phyloP scores from a whole-genome alignment of 176 grass and related monocot genomes.

The Chrysopogon serrulatus region DNA sequence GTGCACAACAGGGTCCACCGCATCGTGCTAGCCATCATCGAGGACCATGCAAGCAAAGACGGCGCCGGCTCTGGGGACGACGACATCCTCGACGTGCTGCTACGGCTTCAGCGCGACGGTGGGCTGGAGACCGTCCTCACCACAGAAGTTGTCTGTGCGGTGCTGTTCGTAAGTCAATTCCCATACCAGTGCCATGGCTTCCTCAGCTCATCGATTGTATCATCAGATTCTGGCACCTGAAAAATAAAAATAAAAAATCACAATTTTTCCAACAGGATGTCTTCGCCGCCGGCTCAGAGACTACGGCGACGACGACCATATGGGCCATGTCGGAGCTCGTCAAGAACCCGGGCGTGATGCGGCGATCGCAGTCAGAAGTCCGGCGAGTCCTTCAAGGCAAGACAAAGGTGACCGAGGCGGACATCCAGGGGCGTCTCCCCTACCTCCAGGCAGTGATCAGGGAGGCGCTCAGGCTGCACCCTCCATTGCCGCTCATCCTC shows the following conservation, averaged over 20 bases:
- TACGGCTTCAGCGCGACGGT: background rate
- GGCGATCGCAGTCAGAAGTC: conserved; percentile 24
- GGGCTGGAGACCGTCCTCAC: background rate
- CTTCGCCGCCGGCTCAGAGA: conserved; percentile 35
- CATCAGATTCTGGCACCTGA: background rate
- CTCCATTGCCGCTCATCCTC: conserved; percentile 33
- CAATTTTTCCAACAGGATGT: conserved; percentile 22
- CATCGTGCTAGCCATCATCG: conserved; percentile 11
- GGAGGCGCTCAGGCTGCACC: conserved; percentile 42
- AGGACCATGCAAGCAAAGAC: background rate
- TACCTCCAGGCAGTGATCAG: conserved; percentile 46
- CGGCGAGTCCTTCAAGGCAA: background rate
- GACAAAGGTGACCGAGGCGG: background rate
- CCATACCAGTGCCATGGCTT: background rate
- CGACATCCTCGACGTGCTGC: conserved; percentile 8
- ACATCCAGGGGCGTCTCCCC: conserved; percentile 5
- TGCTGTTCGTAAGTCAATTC: background rate
- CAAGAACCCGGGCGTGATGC: background rate
- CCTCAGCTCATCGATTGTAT: background rate
- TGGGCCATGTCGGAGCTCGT: conserved; percentile 57
- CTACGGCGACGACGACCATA: conserved; percentile 6
- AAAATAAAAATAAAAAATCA: background rate
- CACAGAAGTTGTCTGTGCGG: background rate
- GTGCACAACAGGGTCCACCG: background rate
- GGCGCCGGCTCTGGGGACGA: background rate